A percentile compares a stretch with the other conserved stretches of the same genome.
Evolutionary conservation across 148 eudicot species (phyloP).

Genomic region (Vaccinium myrtillus): DNA sequence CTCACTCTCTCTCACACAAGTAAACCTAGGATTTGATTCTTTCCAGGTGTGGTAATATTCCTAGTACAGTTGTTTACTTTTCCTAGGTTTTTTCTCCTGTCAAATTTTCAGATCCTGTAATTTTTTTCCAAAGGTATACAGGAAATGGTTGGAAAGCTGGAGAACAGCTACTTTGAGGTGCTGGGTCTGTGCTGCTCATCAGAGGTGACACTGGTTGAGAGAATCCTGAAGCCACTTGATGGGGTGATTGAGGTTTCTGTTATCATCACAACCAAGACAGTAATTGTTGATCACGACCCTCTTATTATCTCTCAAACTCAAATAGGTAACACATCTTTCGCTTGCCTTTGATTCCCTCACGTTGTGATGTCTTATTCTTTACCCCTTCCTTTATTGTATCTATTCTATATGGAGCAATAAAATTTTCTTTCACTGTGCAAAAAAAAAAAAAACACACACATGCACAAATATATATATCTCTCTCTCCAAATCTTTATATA

Average conservation of each 20-base stretch:
- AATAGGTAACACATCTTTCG: not conserved
- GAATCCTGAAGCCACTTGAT: slow-evolving; percentile 30
- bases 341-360: too few species aligned
- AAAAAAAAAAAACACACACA: too few species aligned
- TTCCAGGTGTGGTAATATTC: too few species aligned
- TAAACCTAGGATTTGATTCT: too few species aligned
- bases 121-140: not conserved
- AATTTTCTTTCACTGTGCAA: too few species aligned
- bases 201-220: slow-evolving; percentile 38
- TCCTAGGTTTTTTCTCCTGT: not conserved
- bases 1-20: not conserved
- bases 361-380: too few species aligned
- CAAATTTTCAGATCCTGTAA: not conserved
- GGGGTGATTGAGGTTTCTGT: slow-evolving; percentile 39
- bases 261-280: slow-evolving; percentile 40
- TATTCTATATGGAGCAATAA: too few species aligned
- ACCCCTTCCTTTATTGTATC: too few species aligned
- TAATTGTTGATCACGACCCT: slow-evolving; percentile 41
- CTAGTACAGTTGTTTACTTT: not conserved
- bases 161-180: slow-evolving; percentile 45
- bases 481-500: too few species aligned
- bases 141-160: slow-evolving; percentile 14
- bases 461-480: too few species aligned
- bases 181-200: slow-evolving; percentile 52
- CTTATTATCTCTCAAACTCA: slow-evolving; percentile 21